Conservation (phyloP, 495 filamentous ascomycete genomes). For the Penicillium pancosmium region DNA sequence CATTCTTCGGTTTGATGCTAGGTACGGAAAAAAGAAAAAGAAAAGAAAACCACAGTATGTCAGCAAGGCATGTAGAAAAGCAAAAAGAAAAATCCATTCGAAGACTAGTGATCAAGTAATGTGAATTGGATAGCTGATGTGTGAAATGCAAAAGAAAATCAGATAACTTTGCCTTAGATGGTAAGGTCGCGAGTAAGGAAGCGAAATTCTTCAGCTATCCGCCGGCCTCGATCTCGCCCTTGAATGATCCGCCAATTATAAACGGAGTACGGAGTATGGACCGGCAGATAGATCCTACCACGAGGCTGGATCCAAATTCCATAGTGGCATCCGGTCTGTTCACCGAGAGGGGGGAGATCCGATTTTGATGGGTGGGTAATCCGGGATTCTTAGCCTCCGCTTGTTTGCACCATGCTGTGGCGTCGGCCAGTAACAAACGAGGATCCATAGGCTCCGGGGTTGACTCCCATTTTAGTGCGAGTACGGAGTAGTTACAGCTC, state of each 20-base stretch:
- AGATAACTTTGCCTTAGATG: not conserved
- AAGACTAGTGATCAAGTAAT: too few species aligned
- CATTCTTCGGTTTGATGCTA: not conserved
- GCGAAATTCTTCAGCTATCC: not conserved
- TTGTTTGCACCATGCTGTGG: conserved; percentile 7
- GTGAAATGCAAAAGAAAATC: not conserved
- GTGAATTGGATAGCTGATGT: not conserved
- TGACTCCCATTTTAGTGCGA: conserved; percentile 14
- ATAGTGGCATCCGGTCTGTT: conserved; percentile 4
- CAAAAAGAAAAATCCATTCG: too few species aligned
- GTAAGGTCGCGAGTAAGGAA: conserved; percentile 3
- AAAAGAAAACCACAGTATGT: too few species aligned
- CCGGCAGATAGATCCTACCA: conserved; percentile 14
- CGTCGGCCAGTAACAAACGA: conserved; percentile 1
- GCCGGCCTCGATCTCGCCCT: conserved; percentile 15
- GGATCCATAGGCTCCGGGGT: conserved; percentile 7
- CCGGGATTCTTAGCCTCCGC: conserved; percentile 9
- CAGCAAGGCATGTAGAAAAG: too few species aligned
- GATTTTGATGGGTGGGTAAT: conserved; percentile 10
- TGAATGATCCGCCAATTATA: conserved; percentile 19
- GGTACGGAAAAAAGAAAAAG: too few species aligned
- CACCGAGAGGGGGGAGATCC: conserved; percentile 5
- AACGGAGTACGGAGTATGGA: not conserved
- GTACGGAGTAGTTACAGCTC: not conserved
- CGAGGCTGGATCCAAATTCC: conserved; percentile 21